Evolutionary conservation across 108 stramenopile species (phyloP), one percentile per base, ranked within the genome.

Genomic region (Nitzschia inconspicua): DNA sequence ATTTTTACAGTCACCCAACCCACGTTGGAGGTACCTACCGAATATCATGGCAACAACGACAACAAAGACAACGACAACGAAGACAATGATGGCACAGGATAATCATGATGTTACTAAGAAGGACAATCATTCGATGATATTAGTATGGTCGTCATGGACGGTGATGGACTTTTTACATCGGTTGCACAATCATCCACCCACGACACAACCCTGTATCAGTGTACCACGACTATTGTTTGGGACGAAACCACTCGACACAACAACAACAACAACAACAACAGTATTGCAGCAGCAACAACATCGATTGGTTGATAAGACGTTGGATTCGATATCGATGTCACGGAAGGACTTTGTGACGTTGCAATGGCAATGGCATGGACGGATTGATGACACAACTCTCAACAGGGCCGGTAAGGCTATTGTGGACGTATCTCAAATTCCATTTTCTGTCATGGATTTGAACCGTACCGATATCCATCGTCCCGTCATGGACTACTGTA

Each of bases 1-100:
- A 48, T 84, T 66, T 58, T n/a, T 84, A n/a, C n/a, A n/a, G 7
- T 61, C 48, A 7, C 60, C 60, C 16, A 61, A 61, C 24, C 47
- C 35, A 6, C 24, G 48, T 23, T 61, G 60, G 60, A 34, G 23
- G 18, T 48, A 48, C 23, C 2, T 23, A n/a, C n/a, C n/a, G n/a
- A n/a, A n/a, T n/a, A n/a, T n/a, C n/a, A n/a, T n/a, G n/a, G n/a
- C n/a, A n/a, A n/a, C n/a, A n/a, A n/a, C n/a, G n/a, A 18, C 8
- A 44, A 22, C 14, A 47, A 20, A 52, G n/a, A n/a, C n/a, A n/a
- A n/a, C n/a, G n/a, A n/a, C n/a, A n/a, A n/a, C n/a, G n/a, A n/a
- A n/a, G n/a, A n/a, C n/a, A n/a, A n/a, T n/a, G n/a, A n/a, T n/a
- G n/a, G n/a, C n/a, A n/a, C n/a, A n/a, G n/a, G n/a, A n/a, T n/a